Evolutionary conservation across 768 basidiomycete genomes (phyloP).

Genomic region (Tulasnella sp.): DNA sequence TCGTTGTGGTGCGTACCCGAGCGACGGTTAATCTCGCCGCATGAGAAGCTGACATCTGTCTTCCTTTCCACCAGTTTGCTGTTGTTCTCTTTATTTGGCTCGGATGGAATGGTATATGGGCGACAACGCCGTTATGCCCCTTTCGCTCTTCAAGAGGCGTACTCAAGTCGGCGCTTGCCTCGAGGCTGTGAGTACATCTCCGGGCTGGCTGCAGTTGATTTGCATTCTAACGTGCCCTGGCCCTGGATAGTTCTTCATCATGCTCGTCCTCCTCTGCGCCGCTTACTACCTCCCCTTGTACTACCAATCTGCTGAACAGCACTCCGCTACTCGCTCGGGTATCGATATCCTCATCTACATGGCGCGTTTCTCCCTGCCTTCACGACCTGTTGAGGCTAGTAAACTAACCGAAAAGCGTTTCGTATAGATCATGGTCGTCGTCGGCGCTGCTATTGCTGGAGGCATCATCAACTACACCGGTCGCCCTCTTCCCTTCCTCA

Average conservation of each 20-base stretch:
- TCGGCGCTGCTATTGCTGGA: constrained; percentile 44
- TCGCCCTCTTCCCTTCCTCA: constrained; percentile 43
- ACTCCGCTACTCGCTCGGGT: constrained; percentile 44
- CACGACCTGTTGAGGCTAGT: no score
- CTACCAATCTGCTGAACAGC: constrained; percentile 43
- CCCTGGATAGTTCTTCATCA: constrained; percentile 38
- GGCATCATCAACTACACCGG: constrained; percentile 41
- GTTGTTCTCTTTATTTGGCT: constrained; percentile 43
- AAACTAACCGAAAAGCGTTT: neutral
- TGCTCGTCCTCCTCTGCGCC: constrained; percentile 39
- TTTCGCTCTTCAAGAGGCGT: constrained; percentile 44
- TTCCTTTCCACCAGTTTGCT: constrained; percentile 38
- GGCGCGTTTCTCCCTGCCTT: constrained; percentile 9
- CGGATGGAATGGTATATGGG: constrained; percentile 44
- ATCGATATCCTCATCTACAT: constrained; percentile 48
- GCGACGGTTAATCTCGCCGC: neutral
- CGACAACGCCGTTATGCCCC: constrained; percentile 46
- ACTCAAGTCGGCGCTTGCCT: constrained; percentile 42
- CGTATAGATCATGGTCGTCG: constrained; percentile 40
- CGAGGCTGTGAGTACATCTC: constrained; percentile 35
- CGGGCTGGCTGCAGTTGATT: no score
- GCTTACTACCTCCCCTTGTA: constrained; percentile 46
- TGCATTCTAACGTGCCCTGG: no score
- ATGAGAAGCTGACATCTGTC: constrained; percentile 37
- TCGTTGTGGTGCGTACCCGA: neutral